Conservation (phyloP, 352 stramenopile species). For the Globisporangium takayamanum region DNA sequence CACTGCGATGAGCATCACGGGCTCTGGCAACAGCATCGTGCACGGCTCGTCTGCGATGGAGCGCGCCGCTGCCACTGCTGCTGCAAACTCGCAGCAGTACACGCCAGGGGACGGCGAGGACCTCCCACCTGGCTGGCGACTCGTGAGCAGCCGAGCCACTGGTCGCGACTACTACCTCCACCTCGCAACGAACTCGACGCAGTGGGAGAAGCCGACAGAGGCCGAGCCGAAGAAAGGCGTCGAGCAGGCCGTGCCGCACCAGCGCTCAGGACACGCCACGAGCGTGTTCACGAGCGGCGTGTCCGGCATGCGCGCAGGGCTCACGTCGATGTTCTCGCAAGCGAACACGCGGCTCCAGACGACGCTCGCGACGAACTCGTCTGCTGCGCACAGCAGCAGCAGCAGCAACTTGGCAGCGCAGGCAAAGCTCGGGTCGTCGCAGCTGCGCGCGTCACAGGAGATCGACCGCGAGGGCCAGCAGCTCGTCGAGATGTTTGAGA, state of each 20-base stretch:
- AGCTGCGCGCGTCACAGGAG: slow-evolving; percentile 45
- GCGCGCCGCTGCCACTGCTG: slow-evolving; percentile 27
- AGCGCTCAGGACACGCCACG: slow-evolving; percentile 12
- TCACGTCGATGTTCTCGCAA: slow-evolving; percentile 59
- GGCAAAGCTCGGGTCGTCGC: slow-evolving; percentile 29
- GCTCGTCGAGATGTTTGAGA: slow-evolving; percentile 81
- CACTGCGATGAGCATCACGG: slow-evolving; percentile 28
- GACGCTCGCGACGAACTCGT: slow-evolving; percentile 48
- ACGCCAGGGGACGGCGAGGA: slow-evolving; percentile 18
- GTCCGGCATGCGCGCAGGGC: slow-evolving; percentile 51
- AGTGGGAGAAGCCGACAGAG: slow-evolving; percentile 65
- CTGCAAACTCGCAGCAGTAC: slow-evolving; percentile 27
- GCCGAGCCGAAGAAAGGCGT: slow-evolving; percentile 39
- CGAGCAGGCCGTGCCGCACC: slow-evolving; percentile 12
- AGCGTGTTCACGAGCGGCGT: slow-evolving; percentile 64
- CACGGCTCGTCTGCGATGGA: slow-evolving; percentile 31
- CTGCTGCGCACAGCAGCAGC: slow-evolving; percentile 8
- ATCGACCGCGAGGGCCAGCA: slow-evolving; percentile 64
- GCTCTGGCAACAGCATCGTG: slow-evolving; percentile 30
- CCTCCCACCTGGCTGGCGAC: slow-evolving; percentile 55
- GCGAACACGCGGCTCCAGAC: slow-evolving; percentile 68
- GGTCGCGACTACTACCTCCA: slow-evolving; percentile 73
- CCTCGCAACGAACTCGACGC: slow-evolving; percentile 50
- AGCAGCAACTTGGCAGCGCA: slow-evolving; percentile 13
- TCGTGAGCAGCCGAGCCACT: slow-evolving; percentile 59